These are phyloP conservation scores for Neurospora sp. DNA, from an alignment of 495 filamentous ascomycete genomes.

Conservation along the genomic window DNA sequence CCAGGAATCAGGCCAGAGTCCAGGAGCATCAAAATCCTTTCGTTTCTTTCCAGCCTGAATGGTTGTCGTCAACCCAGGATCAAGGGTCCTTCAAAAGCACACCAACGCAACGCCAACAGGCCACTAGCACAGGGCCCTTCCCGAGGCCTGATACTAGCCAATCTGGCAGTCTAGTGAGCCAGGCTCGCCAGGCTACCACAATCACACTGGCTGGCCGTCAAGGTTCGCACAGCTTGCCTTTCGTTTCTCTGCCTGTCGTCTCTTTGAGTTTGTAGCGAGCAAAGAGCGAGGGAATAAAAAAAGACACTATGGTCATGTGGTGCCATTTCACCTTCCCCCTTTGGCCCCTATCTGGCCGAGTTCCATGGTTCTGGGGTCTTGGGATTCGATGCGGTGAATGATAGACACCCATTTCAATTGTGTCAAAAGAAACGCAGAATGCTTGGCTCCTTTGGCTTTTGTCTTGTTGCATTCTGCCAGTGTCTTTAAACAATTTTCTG, in stretches of 20 bases:
- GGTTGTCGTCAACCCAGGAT: not conserved
- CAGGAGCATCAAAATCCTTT: not conserved
- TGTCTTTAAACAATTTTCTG: not conserved
- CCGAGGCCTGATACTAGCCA: not conserved
- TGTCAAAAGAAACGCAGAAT: not conserved
- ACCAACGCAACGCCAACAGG: not conserved
- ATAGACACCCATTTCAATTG: not conserved
- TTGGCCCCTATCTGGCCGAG: not conserved
- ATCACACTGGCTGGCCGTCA: not conserved
- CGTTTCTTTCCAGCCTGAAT: not conserved
- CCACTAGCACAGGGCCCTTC: not conserved
- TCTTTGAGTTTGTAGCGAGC: not conserved
- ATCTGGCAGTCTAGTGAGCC: not conserved
- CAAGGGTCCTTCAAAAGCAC: not conserved
- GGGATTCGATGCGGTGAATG: not conserved
- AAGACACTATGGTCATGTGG: not conserved
- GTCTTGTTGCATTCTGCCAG: not conserved
- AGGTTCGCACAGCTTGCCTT: not conserved
- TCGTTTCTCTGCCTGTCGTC: not conserved
- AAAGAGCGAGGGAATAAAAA: not conserved
- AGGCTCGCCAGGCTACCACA: not conserved
- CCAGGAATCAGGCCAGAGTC: not conserved
- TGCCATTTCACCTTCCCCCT: not conserved
- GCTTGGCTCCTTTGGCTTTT: not conserved
- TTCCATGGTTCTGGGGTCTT: not conserved